Conservation (phyloP, 2,329 filamentous ascomycete genomes). For the Penicillium sp. region DNA sequence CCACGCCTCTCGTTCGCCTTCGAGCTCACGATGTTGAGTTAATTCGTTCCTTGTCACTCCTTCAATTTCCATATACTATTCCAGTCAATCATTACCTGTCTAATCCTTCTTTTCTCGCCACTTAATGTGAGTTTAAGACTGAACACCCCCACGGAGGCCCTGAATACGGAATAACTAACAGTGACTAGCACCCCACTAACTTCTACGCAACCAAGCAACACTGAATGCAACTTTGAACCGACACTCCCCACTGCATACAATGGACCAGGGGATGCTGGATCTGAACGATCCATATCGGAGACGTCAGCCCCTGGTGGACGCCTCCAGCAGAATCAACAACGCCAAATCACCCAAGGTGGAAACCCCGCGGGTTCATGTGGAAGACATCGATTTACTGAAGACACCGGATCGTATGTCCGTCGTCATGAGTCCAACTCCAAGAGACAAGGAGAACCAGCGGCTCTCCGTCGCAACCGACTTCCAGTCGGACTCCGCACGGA, state of each 20-base stretch:
- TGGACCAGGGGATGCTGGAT: slow-evolving; percentile 18
- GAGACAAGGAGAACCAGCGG: slow-evolving; percentile 47
- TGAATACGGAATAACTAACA: not conserved
- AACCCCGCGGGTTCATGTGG: slow-evolving; percentile 13
- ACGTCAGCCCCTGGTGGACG: slow-evolving; percentile 22
- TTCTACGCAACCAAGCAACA: not conserved
- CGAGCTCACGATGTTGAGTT: slow-evolving; percentile 9
- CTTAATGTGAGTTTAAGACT: not conserved
- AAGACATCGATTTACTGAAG: slow-evolving; percentile 16
- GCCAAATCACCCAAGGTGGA: slow-evolving; percentile 12
- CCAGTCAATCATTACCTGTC: slow-evolving; percentile 17
- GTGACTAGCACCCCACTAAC: not conserved
- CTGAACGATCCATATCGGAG: slow-evolving; percentile 15
- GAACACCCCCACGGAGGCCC: not conserved
- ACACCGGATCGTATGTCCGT: slow-evolving; percentile 27
- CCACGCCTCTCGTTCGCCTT: slow-evolving; percentile 5
- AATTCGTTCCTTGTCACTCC: slow-evolving; percentile 11
- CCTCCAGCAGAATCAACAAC: slow-evolving; percentile 19
- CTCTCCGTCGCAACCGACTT: slow-evolving; percentile 50
- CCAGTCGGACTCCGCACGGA: slow-evolving; percentile 46
- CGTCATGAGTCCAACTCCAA: slow-evolving; percentile 24
- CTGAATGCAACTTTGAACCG: not conserved
- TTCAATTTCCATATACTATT: slow-evolving; percentile 6
- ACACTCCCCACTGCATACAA: not conserved
- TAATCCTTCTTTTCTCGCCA: not conserved